Evolutionary conservation across 1,284 basidiomycete species (phyloP), one percentile per base, ranked within the genome.

Genomic region (Boletellus dicymbophilus): DNA sequence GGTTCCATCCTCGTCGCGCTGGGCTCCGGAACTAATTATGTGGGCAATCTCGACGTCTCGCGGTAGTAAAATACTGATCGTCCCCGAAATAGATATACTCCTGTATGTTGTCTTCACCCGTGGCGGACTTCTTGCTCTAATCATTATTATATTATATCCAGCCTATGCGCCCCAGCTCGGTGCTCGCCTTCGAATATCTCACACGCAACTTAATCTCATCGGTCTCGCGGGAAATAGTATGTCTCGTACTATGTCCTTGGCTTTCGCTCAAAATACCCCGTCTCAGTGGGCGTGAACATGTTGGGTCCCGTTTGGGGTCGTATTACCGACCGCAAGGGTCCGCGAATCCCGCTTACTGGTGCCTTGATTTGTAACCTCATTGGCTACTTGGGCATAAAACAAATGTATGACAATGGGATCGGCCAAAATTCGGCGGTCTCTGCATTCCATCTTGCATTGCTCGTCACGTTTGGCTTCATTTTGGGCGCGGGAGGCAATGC

Each of bases 111-210:
- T 44, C 28, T 28, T 28, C 18, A n/a, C 16, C 49, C 27, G n/a
- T 37, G 12, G 27, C 23, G 9, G 2, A n/a, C 30, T 6, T 8
- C 20, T 49, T 11, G n/a, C 27, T 4, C 21, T 44, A 13, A 34
- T 10, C 21, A 51, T 42, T 30, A 50, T 47, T 27, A 23, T 42
- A n/a, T n/a, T n/a, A n/a, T n/a, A 20, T 38, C 48, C 62, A 87
- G 91, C 88, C 3, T 94, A 93, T 63, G 84, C 85, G 1, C 90
- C 91, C 0, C 90, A 93, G 63, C 74, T 94, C 4, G 87, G 84
- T 2, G 69, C 81, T 15, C 78, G 81, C 33, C 76, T 93, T n/a
- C 72, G 77, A 38, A 77, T 93, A 18, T 78, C 82, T 1, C 88
- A 91, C 44, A 93, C 89, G 0, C 80, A 87, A 52, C 72, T 90